A percentile compares a stretch with the other conserved stretches of the same genome.
These are phyloP conservation scores for Quercus rubra DNA, from an alignment of 306 rosid species.

Conservation along the genomic window DNA sequence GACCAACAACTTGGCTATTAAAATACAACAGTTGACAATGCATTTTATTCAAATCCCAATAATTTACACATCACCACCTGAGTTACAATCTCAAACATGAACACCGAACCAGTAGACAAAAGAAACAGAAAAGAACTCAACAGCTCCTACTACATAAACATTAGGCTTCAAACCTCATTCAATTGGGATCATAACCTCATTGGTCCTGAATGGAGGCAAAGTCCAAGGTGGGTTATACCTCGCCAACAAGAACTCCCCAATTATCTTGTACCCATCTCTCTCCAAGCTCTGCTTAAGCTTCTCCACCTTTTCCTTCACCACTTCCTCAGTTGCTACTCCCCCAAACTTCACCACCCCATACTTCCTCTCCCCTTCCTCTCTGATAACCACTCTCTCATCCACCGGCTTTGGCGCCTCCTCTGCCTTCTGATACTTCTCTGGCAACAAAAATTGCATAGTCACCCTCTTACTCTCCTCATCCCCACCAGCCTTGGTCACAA, in stretches of 20 bases:
- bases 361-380: conserved; percentile 68
- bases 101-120: neutral
- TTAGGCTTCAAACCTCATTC: conserved; percentile 33
- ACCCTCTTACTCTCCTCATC: conserved; percentile 40
- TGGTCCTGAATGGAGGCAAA: conserved; percentile 66
- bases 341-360: conserved; percentile 75
- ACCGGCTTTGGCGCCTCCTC: conserved; percentile 85
- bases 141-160: neutral
- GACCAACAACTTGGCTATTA: neutral
- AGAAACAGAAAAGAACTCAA: neutral
- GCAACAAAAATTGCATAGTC: conserved; percentile 74
- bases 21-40: neutral
- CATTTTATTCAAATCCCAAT: neutral
- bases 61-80: neutral
- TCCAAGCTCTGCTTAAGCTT: conserved; percentile 57
- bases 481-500: conserved; percentile 41
- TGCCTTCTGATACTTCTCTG: conserved; percentile 46
- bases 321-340: conserved; percentile 55
- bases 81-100: neutral
- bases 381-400: conserved; percentile 75
- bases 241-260: conserved; percentile 65
- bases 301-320: conserved; percentile 64
- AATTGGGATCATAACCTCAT: conserved; percentile 78
- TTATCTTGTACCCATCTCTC: conserved; percentile 68
- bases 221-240: conserved; percentile 94